A percentile compares a stretch with the other conserved stretches of the same genome.
Evolutionary conservation across 805 yeast genomes (phyloP).

Genomic region (Schwanniomyces polymorphus): DNA sequence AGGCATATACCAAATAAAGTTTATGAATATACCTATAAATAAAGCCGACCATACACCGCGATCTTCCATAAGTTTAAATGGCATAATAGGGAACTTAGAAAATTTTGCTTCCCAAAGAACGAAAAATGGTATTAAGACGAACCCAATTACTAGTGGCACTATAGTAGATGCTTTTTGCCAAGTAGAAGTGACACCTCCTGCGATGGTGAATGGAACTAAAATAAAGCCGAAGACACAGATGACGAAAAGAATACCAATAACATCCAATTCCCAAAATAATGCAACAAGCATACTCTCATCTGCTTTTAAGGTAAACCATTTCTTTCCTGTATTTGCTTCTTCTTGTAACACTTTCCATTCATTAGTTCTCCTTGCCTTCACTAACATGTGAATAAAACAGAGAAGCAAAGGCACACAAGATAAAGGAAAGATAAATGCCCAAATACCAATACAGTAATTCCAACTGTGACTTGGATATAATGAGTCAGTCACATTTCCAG

Average conservation of each 20-base stretch:
- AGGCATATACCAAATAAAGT: conserved; percentile 68
- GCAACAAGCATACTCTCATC: conserved; percentile 25
- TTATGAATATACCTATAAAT: conserved; percentile 54
- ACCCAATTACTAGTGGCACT: conserved; percentile 70
- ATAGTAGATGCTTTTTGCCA: conserved; percentile 66
- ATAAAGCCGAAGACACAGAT: conserved; percentile 61
- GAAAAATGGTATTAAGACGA: conserved; percentile 58
- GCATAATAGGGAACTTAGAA: conserved; percentile 64
- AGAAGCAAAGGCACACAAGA: conserved; percentile 58
- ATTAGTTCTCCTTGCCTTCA: conserved; percentile 50
- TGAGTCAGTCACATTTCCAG: conserved; percentile 55
- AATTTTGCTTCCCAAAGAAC: conserved; percentile 56
- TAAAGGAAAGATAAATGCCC: conserved; percentile 76
- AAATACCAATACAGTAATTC: conserved; percentile 67
- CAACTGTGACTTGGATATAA: conserved; percentile 60
- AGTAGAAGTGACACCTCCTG: conserved; percentile 56
- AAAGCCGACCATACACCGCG: conserved; percentile 77
- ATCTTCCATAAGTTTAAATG: conserved; percentile 57
- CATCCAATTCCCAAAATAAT: conserved; percentile 63
- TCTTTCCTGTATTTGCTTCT: conserved; percentile 35
- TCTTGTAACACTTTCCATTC: conserved; percentile 46
- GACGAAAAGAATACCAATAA: conserved; percentile 59
- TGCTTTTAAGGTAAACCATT: conserved; percentile 27
- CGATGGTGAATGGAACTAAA: conserved; percentile 72
- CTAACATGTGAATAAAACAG: conserved; percentile 57